Conservation (phyloP, 768 basidiomycete genomes). For the Cystobasidium onofrii region DNA sequence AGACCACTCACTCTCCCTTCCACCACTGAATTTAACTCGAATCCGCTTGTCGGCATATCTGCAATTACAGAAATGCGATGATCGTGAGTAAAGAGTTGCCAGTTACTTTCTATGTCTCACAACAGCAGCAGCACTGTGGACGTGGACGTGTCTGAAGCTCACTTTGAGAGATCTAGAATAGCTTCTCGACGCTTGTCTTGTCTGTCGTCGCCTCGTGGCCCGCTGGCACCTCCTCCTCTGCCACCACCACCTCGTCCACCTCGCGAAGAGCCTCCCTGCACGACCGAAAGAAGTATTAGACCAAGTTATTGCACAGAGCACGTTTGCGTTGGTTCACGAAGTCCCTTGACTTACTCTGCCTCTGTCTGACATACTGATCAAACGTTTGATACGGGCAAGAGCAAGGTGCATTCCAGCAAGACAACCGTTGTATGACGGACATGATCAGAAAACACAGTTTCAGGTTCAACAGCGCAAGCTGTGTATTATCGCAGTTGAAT, state of each 20-base stretch:
- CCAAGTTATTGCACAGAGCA: not conserved
- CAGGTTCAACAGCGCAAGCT: too few species aligned
- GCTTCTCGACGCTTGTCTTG: slow-evolving; percentile 19
- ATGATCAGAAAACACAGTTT: not conserved
- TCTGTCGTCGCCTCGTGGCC: slow-evolving; percentile 4
- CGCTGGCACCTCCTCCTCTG: slow-evolving; percentile 10
- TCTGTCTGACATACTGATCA: slow-evolving; percentile 11
- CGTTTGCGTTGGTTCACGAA: not conserved
- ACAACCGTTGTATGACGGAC: not conserved
- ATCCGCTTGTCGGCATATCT: slow-evolving; percentile 51
- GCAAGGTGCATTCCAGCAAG: not conserved
- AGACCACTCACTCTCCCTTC: slow-evolving; percentile 66
- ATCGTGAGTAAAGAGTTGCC: not conserved
- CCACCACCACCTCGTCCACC: slow-evolving; percentile 13
- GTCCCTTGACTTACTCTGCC: slow-evolving; percentile 4
- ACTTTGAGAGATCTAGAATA: slow-evolving; percentile 33
- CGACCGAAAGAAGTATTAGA: not conserved
- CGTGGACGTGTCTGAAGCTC: not conserved
- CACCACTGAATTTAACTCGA: slow-evolving; percentile 95
- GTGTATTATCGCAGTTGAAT: too few species aligned
- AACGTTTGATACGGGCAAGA: not conserved
- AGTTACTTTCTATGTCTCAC: not conserved
- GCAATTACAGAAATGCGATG: slow-evolving; percentile 2
- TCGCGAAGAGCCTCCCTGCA: not conserved
- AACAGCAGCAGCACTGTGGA: not conserved